Evolutionary conservation across 352 stramenopile species (phyloP), one percentile per base, ranked within the genome.

Genomic region (Pythium rhizo-oryzae): DNA sequence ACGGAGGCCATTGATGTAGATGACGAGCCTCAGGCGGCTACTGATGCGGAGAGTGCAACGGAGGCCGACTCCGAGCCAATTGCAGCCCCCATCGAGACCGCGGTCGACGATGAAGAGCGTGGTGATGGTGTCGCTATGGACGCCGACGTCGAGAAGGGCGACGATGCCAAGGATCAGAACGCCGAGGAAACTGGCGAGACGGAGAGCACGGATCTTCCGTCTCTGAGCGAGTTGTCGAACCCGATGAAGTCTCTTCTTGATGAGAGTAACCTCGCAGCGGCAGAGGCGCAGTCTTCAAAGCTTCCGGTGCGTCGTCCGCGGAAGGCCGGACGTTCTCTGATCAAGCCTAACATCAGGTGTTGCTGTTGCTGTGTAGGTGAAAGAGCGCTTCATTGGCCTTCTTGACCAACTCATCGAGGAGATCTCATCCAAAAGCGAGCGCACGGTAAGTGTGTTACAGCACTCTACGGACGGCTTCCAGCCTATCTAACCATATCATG

Each of bases 381-480:
- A 89, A 65, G 70, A 86, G 47, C 84, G 84, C 46, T 90, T 93
- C 19, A 54, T 90, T 33, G 43, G 69, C 9, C 69, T 91, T 15
- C 67, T 93, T 25, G 77, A 93, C 28, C 69, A 62, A 13, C 67
- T 91, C 49, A 90, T 93, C 58, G 72, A 73, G 1, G 80, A 91
- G 59, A 75, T 93, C 0, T 85, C 80, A 3, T 87, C 79, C 13
- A 84, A 82, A 60, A 70, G 75, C n/a, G 73, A 89, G 25, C 70
- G 85, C 16, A 75, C 81, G 68, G 76, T 84, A 68, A 19, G 62
- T 8, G 33, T 7, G 18, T 47, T 54, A n/a, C 6, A 6, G 28
- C 8, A 49, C 1, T n/a, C n/a, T n/a, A n/a, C n/a, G n/a, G n/a
- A n/a, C n/a, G n/a, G n/a, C n/a, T n/a, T n/a, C n/a, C n/a, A n/a